Conservation (phyloP, 2,329 filamentous ascomycete genomes). For the Monilinia aucupariae region DNA sequence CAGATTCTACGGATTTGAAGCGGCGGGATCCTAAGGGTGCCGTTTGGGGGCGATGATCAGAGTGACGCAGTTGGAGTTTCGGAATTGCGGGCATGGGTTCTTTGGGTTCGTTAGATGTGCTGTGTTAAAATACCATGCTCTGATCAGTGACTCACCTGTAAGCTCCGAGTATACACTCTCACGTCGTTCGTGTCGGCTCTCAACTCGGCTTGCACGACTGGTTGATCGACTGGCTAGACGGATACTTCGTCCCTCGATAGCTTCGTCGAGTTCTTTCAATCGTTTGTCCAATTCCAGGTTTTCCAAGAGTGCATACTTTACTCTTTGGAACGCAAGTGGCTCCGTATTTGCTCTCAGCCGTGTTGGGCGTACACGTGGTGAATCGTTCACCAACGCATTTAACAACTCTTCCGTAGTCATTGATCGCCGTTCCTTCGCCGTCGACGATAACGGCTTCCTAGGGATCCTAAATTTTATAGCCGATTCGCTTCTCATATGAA, state of each 20-base stretch:
- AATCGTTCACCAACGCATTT: slow-evolving; percentile 25
- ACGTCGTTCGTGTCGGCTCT: slow-evolving; percentile 21
- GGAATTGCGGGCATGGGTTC: slow-evolving; percentile 49
- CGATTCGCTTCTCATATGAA: slow-evolving; percentile 31
- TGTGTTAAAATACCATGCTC: background rate
- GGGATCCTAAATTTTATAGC: slow-evolving; percentile 31
- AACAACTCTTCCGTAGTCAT: slow-evolving; percentile 29
- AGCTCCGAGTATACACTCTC: slow-evolving; percentile 29
- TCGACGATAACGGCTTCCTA: slow-evolving; percentile 32
- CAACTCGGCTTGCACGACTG: slow-evolving; percentile 28
- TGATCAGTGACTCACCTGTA: slow-evolving; percentile 22
- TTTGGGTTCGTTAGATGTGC: slow-evolving; percentile 30
- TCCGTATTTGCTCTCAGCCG: slow-evolving; percentile 31
- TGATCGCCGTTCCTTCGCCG: slow-evolving; percentile 27
- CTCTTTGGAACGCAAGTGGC: slow-evolving; percentile 32
- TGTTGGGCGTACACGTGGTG: slow-evolving; percentile 27
- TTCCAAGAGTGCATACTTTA: slow-evolving; percentile 34
- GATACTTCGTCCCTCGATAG: slow-evolving; percentile 49
- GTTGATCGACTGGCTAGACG: slow-evolving; percentile 39
- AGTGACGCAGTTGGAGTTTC: slow-evolving; percentile 38
- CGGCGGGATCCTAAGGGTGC: slow-evolving; percentile 12
- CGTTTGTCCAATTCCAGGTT: slow-evolving; percentile 52
- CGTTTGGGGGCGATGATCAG: slow-evolving; percentile 30
- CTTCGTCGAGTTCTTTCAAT: slow-evolving; percentile 54
- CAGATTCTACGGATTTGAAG: slow-evolving; percentile 13